Evolutionary conservation across 176 grass and related monocot species (phyloP).

Genomic region (Rhynchospora breviuscula): DNA sequence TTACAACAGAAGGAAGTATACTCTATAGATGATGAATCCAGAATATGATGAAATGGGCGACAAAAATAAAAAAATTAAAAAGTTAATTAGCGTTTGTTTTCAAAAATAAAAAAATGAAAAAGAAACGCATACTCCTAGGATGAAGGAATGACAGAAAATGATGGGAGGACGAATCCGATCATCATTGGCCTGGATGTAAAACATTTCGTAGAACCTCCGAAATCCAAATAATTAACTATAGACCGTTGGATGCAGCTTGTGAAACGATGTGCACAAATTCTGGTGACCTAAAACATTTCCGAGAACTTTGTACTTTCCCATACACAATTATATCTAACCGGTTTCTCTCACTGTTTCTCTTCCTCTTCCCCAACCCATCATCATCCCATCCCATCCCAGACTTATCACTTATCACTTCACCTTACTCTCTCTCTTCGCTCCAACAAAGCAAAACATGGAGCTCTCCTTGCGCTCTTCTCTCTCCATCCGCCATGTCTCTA

Average conservation of each 20-base stretch:
- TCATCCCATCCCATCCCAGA: conserved; percentile 1
- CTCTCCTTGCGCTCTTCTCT: conserved; percentile 43
- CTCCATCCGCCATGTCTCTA: conserved; percentile 11
- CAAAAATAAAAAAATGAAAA: too few species aligned
- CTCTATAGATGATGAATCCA: too few species aligned
- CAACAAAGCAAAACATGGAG: not conserved
- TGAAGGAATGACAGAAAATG: too few species aligned
- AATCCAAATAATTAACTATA: too few species aligned
- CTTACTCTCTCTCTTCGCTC: not conserved
- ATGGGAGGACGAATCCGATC: too few species aligned
- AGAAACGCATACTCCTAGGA: too few species aligned
- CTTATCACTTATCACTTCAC: conserved; percentile 13
- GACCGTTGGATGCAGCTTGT: not conserved
- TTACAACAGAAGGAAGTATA: too few species aligned
- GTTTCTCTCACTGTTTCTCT: not conserved
- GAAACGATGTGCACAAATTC: not conserved
- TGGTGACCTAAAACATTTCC: not conserved
- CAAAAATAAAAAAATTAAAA: too few species aligned
- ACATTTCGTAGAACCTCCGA: too few species aligned
- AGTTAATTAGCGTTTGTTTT: too few species aligned
- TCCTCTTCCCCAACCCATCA: not conserved
- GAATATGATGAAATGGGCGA: too few species aligned
- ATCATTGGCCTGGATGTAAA: too few species aligned
- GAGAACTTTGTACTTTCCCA: not conserved
- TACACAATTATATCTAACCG: not conserved